Conservation (phyloP, 371 early-diverging fungal species). For the Mucor velutinosus region DNA sequence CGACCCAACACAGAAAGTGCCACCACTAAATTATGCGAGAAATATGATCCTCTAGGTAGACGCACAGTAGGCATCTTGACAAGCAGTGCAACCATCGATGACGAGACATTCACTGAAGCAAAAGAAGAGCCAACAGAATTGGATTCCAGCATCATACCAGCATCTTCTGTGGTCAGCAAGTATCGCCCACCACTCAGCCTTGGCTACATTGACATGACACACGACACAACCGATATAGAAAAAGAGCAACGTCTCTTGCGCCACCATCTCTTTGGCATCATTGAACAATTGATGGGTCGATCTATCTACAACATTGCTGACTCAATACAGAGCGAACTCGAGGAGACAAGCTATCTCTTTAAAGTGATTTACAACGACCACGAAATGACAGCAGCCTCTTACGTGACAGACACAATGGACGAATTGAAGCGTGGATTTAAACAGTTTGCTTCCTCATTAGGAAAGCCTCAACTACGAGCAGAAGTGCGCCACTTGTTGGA, state of each 20-base stretch:
- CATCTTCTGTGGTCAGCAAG: slow-evolving; percentile 83
- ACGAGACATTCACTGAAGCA: slow-evolving; percentile 76
- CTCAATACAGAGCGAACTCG: slow-evolving; percentile 87
- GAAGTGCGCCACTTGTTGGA: slow-evolving; percentile 89
- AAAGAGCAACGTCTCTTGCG: slow-evolving; percentile 48
- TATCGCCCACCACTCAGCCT: slow-evolving; percentile 87
- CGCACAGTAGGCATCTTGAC: slow-evolving; percentile 74
- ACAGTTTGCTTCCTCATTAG: slow-evolving; percentile 82
- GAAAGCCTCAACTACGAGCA: slow-evolving; percentile 86
- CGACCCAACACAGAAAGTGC: background rate
- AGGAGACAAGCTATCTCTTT: slow-evolving; percentile 93
- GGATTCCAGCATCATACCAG: slow-evolving; percentile 28
- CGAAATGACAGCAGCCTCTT: slow-evolving; percentile 88
- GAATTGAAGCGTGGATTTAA: slow-evolving; percentile 90
- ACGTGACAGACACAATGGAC: slow-evolving; percentile 92
- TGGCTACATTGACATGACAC: slow-evolving; percentile 85
- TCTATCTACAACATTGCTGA: slow-evolving; percentile 79
- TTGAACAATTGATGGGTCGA: slow-evolving; percentile 89
- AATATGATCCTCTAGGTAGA: slow-evolving; percentile 89
- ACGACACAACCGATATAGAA: background rate
- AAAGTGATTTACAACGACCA: slow-evolving; percentile 97
- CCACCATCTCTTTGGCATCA: slow-evolving; percentile 76
- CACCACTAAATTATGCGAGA: slow-evolving; percentile 39
- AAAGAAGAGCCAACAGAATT: slow-evolving; percentile 54
- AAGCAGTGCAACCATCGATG: slow-evolving; percentile 99